Evolutionary conservation across 2,329 filamentous ascomycete genomes (phyloP).

Genomic region (Calonectria pauciramosa): DNA sequence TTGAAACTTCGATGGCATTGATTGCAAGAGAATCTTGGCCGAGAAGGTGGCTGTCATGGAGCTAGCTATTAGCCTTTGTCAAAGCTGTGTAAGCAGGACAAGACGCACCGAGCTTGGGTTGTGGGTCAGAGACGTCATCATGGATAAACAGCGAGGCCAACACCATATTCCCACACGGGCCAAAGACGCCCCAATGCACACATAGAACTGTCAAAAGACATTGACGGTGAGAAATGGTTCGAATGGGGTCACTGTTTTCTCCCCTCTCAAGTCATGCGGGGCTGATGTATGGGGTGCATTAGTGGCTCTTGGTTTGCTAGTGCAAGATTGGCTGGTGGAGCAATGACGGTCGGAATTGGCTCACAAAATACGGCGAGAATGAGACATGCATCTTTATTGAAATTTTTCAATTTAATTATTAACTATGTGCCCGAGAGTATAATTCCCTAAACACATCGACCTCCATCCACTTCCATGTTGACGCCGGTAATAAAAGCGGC

Average conservation of each 20-base stretch:
- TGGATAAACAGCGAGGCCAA: not conserved
- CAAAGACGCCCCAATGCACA: not conserved
- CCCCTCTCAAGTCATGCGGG: slow-evolving; percentile 17
- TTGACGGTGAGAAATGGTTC: not conserved
- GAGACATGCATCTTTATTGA: not conserved
- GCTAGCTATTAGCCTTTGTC: not conserved
- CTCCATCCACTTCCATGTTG: slow-evolving; percentile 68
- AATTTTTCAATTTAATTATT: not conserved
- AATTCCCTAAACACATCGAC: slow-evolving; percentile 42
- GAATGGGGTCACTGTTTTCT: not conserved
- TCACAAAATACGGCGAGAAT: not conserved
- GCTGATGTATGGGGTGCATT: slow-evolving; percentile 16
- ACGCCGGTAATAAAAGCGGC: slow-evolving; percentile 79
- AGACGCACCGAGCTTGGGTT: not conserved
- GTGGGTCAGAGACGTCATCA: not conserved
- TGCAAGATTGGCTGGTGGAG: not conserved
- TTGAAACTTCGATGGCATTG: slow-evolving; percentile 42
- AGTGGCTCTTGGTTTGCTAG: not conserved
- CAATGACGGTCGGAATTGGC: not conserved
- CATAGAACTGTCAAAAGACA: not conserved
- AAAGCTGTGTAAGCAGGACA: not conserved
- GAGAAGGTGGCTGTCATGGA: not conserved
- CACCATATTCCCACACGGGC: not conserved
- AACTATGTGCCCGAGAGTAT: not conserved
- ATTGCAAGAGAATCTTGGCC: slow-evolving; percentile 32